Evolutionary conservation across 371 early-diverging fungal genomes (phyloP), one percentile per base, ranked within the genome.

Genomic region (Blakeslea trispora): DNA sequence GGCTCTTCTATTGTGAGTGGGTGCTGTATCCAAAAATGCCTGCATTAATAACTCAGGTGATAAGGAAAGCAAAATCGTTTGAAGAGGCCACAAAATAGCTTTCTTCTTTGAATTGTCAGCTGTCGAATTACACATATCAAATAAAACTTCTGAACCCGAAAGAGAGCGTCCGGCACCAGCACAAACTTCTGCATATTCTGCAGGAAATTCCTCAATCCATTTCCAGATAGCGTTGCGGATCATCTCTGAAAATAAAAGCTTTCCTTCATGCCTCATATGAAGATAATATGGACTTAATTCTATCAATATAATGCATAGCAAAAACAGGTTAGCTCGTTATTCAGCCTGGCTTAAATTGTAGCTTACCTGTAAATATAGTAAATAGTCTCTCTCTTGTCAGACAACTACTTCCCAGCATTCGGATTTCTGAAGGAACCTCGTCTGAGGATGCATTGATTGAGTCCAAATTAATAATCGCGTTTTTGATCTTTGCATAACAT

Each of bases 211-310:
- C 48, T 91, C 90, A 28, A 93, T 92, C 91, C 91, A 93, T 58
- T 86, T 85, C 92, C 92, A 93, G 50, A 93, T 91, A 6, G 88
- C 84, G 18, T 82, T 84, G 21, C 88, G 81, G 50, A 91, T 77
- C 47, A 87, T 81, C 35, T 83, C 81, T 0, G 90, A 83, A 58
- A 87, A 81, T 10, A 83, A 65, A 21, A 84, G 63, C 61, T 88
- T 90, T 1, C 86, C 86, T 3, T 84, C 69, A 9, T 81, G 77
- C 52, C 84, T 77, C 61, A 92, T 84, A 40, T 84, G 81, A 31
- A 82, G 66, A 55, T 87, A 86, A 19, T 79, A 72, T 7, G 81
- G 76, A 17, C 80, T 82, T 14, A 91, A 45, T 62, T 90, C 93
- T 86, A 44, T 44, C 52, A 3, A 17, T 46, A 3, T 14, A 45